Base-by-base conservation (phyloP, 1,284 basidiomycete species). In the Apiotrichum gracile region DNA sequence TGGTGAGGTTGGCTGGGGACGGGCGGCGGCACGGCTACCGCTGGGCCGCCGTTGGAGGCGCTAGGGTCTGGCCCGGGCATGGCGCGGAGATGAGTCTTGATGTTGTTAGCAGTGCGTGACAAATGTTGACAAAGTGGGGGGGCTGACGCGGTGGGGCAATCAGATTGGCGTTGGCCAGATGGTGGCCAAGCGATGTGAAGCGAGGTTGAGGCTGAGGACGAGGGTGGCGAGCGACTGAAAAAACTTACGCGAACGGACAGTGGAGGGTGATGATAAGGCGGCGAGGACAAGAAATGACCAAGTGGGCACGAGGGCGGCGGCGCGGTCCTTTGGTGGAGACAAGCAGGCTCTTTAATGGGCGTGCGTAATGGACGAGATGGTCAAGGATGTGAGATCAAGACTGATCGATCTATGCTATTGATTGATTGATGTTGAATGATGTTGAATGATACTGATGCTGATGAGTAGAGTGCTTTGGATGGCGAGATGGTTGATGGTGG, bases 51-150 rank as follows among this genome's bases (percentile, higher is more conserved):
- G 38, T 31, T 27, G n/a, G 44, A 39, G 17, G 51, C 16, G 19
- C 51, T 26, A 14, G 51, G 51, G 41, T 47, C 50, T 41, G 45
- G 51, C 24, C 44, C 44, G 31, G 51, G 45, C 44, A 52, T 47
- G 44, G 26, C 22, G 42, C 26, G 24, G 42, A 35, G 16, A 19
- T n/a, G n/a, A n/a, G n/a, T n/a, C n/a, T n/a, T n/a, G n/a, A n/a
- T 7, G 24, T 5, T 34, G 39, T 22, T 17, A 10, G 26, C 34
- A 14, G 31, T 7, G n/a, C 7, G 26, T 25, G 16, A 46, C 19
- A 31, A n/a, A 5, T 4, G 22, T 29, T 2, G 29, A 34, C 12
- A 21, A 10, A 4, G 27, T 29, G 22, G 43, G 21, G 27, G 34
- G 34, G 25, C n/a, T 2, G 4, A 16, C 8, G 14, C 3, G 17